Evolutionary conservation across 2,329 filamentous ascomycete genomes (phyloP).

Genomic region (Sarocladium strictum): DNA sequence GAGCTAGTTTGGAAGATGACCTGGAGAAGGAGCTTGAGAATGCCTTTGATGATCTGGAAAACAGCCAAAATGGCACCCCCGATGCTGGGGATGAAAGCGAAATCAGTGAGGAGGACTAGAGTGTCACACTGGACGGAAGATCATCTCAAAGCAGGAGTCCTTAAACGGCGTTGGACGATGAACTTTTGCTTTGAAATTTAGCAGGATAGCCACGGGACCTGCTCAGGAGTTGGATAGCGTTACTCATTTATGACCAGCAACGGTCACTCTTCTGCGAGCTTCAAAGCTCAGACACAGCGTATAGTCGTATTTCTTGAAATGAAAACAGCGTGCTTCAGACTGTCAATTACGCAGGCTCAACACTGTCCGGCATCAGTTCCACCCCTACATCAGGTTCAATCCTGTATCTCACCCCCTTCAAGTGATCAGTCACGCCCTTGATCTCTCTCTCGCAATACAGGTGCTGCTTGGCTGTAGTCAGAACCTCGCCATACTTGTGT

Average conservation of each 20-base stretch:
- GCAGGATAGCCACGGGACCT: background rate
- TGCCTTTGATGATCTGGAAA: slow-evolving; percentile 12
- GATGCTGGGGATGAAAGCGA: slow-evolving; percentile 53
- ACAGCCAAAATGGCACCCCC: slow-evolving; percentile 40
- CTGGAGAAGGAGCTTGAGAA: slow-evolving; percentile 53
- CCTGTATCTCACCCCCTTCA: slow-evolving; percentile 18
- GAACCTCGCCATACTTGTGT: slow-evolving; percentile 28
- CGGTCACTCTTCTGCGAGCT: background rate
- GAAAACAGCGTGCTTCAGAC: background rate
- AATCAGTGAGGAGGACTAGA: slow-evolving; percentile 59
- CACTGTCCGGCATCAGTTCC: slow-evolving; percentile 4
- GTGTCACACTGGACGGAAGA: background rate
- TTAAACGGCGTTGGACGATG: background rate
- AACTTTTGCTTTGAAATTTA: background rate
- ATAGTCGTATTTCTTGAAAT: slow-evolving; percentile 1
- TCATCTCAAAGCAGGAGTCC: background rate
- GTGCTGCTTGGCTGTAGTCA: slow-evolving; percentile 33
- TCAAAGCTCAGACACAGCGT: slow-evolving; percentile 2
- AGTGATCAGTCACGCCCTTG: slow-evolving; percentile 39
- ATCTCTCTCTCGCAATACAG: slow-evolving; percentile 40
- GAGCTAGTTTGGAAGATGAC: slow-evolving; percentile 25
- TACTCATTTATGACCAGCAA: background rate
- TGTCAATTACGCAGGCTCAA: background rate
- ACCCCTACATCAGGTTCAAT: slow-evolving; percentile 16
- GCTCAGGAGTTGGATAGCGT: background rate